Evolutionary conservation across 306 rosid genomes (phyloP).

Genomic region (Prosopis cineraria): DNA sequence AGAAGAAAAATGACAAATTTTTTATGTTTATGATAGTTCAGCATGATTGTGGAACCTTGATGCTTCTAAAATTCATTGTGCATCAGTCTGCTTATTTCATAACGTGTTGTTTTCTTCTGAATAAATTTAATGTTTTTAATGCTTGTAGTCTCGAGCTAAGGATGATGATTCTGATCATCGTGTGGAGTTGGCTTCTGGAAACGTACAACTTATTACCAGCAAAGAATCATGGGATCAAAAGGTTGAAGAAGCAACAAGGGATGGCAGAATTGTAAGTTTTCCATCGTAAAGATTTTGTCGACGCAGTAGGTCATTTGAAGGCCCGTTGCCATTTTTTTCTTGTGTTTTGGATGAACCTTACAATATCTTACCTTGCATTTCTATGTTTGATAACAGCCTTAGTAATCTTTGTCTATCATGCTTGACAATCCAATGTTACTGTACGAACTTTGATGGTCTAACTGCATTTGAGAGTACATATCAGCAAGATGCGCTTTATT

Average conservation of each 20-base stretch:
- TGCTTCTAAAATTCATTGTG: conserved; percentile 26
- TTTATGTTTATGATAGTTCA: conserved; percentile 22
- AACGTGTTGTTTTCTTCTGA: not conserved
- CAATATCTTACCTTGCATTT: conserved; percentile 2
- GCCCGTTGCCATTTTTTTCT: conserved; percentile 9
- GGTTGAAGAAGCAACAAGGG: conserved; percentile 85
- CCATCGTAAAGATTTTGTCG: not conserved
- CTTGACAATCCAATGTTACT: not conserved
- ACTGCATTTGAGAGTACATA: conserved; percentile 25
- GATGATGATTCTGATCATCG: conserved; percentile 62
- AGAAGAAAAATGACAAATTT: not conserved
- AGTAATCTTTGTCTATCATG: not conserved
- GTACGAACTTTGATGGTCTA: conserved; percentile 1
- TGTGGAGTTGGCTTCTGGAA: conserved; percentile 67
- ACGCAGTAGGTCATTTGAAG: conserved; percentile 16
- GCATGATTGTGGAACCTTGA: conserved; percentile 10
- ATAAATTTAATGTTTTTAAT: conserved; percentile 37
- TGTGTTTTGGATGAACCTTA: conserved; percentile 27
- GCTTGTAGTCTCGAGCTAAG: conserved; percentile 45
- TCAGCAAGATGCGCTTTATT: not conserved
- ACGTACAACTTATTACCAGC: conserved; percentile 75
- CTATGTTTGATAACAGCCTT: conserved; percentile 4
- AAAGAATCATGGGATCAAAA: conserved; percentile 83
- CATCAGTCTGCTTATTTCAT: conserved; percentile 3
- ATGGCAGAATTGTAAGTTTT: conserved; percentile 75